Percentiles rank a stretch among this genome's conserved stretches.
Evolutionary conservation across 148 eudicot genomes (phyloP).

Genomic region (Camellia japonica): DNA sequence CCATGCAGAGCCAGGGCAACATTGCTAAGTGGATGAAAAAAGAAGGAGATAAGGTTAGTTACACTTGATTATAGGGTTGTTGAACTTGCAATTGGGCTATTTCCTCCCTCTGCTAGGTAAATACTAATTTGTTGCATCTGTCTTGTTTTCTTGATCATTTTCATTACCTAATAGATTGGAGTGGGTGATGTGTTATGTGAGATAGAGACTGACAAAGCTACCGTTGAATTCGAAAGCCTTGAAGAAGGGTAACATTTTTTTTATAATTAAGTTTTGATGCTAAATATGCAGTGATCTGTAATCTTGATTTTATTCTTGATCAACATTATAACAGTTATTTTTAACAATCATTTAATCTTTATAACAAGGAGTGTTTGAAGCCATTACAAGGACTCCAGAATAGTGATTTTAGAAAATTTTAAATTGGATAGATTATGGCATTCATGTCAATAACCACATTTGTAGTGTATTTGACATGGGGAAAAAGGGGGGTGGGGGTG

Average conservation of each 20-base stretch:
- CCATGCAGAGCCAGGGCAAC: constrained; percentile 72
- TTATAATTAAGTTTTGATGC: not conserved
- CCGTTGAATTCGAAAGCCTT: constrained; percentile 88
- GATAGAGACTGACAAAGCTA: constrained; percentile 97
- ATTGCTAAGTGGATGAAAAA: constrained; percentile 80
- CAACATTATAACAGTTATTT: not conserved
- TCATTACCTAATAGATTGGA: constrained; percentile 57
- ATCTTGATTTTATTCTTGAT: not conserved
- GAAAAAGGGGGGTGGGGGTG: not conserved
- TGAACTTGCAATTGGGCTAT: not conserved
- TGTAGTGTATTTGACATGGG: not conserved
- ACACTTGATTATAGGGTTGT: constrained; percentile 5
- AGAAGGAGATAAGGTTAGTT: constrained; percentile 90
- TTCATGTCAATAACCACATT: not conserved
- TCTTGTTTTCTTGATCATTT: constrained; percentile 16
- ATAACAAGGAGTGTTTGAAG: not conserved
- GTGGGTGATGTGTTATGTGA: constrained; percentile 93
- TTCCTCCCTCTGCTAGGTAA: not conserved
- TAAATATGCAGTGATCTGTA: not conserved
- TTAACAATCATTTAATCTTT: not conserved
- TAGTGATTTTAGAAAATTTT: not conserved
- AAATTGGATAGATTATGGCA: not conserved
- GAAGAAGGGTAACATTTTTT: constrained; percentile 80
- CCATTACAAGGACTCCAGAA: not conserved
- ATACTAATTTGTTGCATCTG: constrained; percentile 13